Conservation (phyloP, 1,284 basidiomycete genomes). For the Thecaphora thlaspeos region DNA sequence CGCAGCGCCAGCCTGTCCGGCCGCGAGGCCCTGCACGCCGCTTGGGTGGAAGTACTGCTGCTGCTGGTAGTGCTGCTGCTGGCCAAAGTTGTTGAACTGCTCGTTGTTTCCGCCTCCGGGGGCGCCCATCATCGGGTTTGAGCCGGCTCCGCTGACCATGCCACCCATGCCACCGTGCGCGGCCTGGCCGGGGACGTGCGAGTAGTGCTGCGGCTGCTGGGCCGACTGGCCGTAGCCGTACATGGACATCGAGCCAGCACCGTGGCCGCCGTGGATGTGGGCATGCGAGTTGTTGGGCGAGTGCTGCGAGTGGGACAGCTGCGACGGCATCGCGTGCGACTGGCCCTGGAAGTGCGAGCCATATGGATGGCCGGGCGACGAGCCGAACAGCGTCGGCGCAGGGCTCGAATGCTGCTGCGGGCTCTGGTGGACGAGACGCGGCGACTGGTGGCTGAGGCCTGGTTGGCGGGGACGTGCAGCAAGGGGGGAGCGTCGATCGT, state of each 20-base stretch:
- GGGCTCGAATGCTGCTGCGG: conserved; percentile 1
- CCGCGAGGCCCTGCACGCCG: conserved; percentile 32
- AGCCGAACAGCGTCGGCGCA: background rate
- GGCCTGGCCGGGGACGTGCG: conserved; percentile 34
- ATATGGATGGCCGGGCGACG: conserved; percentile 15
- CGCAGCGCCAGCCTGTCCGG: conserved; percentile 31
- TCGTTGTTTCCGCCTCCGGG: conserved; percentile 23
- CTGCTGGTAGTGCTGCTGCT: conserved; percentile 40
- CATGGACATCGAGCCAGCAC: conserved; percentile 36
- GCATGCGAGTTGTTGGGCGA: conserved; percentile 36
- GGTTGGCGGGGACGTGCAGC: too few relatives aligned
- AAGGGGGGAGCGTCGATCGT: too few relatives aligned
- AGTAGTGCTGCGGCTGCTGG: conserved; percentile 37
- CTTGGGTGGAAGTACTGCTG: conserved; percentile 39
- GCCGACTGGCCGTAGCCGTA: conserved; percentile 37
- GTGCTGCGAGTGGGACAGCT: conserved; percentile 37
- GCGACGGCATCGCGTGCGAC: conserved; percentile 34
- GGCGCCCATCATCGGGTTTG: conserved; percentile 40
- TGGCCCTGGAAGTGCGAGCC: conserved; percentile 26
- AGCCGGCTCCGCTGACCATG: conserved; percentile 33
- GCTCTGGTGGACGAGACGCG: background rate
- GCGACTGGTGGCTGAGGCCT: background rate
- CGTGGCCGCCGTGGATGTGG: conserved; percentile 28
- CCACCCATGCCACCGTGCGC: conserved; percentile 37
- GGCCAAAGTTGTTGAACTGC: conserved; percentile 31